These are phyloP conservation scores for Microsporum ferrugineum DNA, from an alignment of 2,329 filamentous ascomycete species.

Conservation along the genomic window DNA sequence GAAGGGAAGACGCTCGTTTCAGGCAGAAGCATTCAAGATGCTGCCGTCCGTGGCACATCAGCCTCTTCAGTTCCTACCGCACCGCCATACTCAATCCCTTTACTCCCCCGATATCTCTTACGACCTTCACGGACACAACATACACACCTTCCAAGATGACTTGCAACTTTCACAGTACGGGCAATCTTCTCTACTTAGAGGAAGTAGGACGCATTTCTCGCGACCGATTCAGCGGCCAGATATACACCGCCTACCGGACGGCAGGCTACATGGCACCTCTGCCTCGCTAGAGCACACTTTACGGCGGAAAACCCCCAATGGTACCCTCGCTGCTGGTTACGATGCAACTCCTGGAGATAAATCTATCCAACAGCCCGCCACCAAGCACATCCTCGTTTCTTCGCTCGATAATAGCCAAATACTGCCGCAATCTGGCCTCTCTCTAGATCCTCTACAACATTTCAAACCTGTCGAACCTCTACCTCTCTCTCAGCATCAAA, in stretches of 20 bases:
- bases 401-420: slow-evolving; percentile 36
- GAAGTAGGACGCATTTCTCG: slow-evolving; percentile 25
- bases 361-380: slow-evolving; percentile 59
- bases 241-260: slow-evolving; percentile 19
- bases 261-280: slow-evolving; percentile 17
- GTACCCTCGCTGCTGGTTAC: slow-evolving; percentile 84
- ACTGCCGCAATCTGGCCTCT: slow-evolving; percentile 23
- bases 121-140: slow-evolving; percentile 21
- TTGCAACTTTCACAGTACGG: slow-evolving; percentile 6
- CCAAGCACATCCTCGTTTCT: slow-evolving; percentile 73
- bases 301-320: slow-evolving; percentile 83
- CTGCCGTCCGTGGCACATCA: slow-evolving; percentile 39
- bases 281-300: slow-evolving; percentile 57
- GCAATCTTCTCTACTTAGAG: slow-evolving; percentile 15
- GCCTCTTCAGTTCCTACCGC: slow-evolving; percentile 31
- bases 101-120: slow-evolving; percentile 24
- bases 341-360: slow-evolving; percentile 70
- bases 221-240: slow-evolving; percentile 31
- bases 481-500: slow-evolving; percentile 22
- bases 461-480: slow-evolving; percentile 20
- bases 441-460: slow-evolving; percentile 25
- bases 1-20: not conserved
- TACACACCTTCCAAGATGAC: slow-evolving; percentile 19
- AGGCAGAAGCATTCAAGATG: slow-evolving; percentile 26
- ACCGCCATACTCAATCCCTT: slow-evolving; percentile 25